Evolutionary conservation across 2,329 filamentous ascomycete genomes (phyloP).

Genomic region (Botrytis porri): DNA sequence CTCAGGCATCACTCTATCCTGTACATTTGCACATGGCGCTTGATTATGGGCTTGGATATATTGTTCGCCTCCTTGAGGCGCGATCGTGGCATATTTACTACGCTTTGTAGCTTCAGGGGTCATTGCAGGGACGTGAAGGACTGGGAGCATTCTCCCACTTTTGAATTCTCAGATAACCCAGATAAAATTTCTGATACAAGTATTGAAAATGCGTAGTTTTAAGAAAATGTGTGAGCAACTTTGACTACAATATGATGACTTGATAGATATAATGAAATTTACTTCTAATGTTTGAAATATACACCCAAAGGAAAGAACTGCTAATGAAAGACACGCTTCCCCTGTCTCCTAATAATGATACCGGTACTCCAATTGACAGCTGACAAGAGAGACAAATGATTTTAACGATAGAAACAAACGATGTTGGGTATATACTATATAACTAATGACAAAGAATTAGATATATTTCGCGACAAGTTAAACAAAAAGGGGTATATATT

Average conservation of each 20-base stretch:
- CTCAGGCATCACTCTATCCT: conserved; percentile 23
- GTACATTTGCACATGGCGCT: conserved; percentile 17
- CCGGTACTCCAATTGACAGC: background rate
- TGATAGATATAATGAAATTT: conserved; percentile 8
- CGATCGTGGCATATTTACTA: conserved; percentile 26
- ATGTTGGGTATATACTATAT: background rate
- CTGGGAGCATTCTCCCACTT: conserved; percentile 23
- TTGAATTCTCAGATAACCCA: background rate
- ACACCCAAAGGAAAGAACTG: background rate
- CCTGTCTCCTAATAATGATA: background rate
- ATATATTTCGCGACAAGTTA: background rate
- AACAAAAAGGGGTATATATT: background rate
- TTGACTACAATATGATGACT: background rate
- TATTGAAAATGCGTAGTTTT: background rate
- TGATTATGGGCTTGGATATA: conserved; percentile 19
- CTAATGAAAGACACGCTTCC: conserved; percentile 3
- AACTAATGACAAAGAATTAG: background rate
- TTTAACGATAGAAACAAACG: background rate
- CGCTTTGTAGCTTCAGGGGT: conserved; percentile 28
- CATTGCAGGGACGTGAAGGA: conserved; percentile 19
- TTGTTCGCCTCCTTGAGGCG: conserved; percentile 21
- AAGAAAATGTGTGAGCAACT: background rate
- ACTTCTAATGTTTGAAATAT: background rate
- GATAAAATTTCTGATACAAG: background rate
- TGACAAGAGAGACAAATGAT: background rate